A percentile compares a stretch with the other conserved stretches of the same genome.
These are phyloP conservation scores for Didymella sp. DNA, from an alignment of 2,329 filamentous ascomycete species.

Conservation along the genomic window DNA sequence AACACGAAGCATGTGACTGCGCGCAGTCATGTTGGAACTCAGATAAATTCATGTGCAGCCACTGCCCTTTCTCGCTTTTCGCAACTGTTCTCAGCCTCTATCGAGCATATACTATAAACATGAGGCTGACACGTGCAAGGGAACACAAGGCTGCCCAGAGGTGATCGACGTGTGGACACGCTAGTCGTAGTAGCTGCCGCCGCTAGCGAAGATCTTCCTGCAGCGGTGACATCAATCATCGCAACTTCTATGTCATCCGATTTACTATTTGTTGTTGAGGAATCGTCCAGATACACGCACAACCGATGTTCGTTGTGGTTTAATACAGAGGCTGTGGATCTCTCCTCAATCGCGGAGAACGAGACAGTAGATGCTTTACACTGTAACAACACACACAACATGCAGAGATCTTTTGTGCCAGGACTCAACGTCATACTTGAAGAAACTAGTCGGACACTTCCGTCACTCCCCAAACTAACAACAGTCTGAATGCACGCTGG, in stretches of 20 bases:
- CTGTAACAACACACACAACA: too few species aligned
- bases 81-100: neutral
- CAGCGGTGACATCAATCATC: constrained; percentile 14
- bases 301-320: neutral
- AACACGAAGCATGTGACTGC: constrained; percentile 11
- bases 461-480: neutral
- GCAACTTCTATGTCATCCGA: neutral
- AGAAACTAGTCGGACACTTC: constrained; percentile 1
- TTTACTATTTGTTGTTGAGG: neutral
- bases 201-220: constrained; percentile 13
- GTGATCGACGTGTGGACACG: neutral
- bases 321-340: neutral
- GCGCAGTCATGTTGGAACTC: too few species aligned
- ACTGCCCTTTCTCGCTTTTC: neutral
- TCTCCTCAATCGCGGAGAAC: neutral
- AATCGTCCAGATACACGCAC: neutral
- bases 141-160: neutral
- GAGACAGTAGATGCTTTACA: too few species aligned
- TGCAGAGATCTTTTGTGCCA: too few species aligned
- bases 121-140: neutral
- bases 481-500: neutral
- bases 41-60: too few species aligned
- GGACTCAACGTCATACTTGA: neutral
- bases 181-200: constrained; percentile 13
- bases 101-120: too few species aligned